Evolutionary conservation across 495 filamentous ascomycete species (phyloP).

Genomic region (Poronia punctata): DNA sequence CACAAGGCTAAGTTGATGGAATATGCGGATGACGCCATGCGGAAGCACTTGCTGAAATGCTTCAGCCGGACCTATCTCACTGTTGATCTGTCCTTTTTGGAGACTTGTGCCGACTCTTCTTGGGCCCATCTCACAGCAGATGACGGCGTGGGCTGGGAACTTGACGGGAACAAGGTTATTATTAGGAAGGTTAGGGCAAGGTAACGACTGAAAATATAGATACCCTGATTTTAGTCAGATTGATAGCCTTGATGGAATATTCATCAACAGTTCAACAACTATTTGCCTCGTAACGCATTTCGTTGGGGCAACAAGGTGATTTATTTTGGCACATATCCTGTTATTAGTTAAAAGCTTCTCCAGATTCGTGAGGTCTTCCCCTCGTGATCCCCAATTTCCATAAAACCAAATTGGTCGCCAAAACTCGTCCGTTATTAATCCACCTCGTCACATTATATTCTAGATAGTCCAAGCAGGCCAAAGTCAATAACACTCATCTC

Average conservation of each 20-base stretch:
- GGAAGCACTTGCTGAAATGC: slow-evolving; percentile 70
- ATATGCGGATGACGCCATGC: slow-evolving; percentile 63
- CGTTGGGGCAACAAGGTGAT: no score
- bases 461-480: no score
- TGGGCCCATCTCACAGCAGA: slow-evolving; percentile 63
- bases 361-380: no score
- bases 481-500: no score
- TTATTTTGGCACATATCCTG: no score
- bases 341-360: no score
- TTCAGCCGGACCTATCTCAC: slow-evolving; percentile 75
- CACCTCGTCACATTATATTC: no score
- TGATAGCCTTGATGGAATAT: neutral
- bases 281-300: no score
- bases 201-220: slow-evolving; percentile 21
- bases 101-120: slow-evolving; percentile 47
- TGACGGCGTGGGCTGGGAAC: slow-evolving; percentile 74
- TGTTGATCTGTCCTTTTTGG: slow-evolving; percentile 58
- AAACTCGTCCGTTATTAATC: no score
- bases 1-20: slow-evolving; percentile 72
- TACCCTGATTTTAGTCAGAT: slow-evolving; percentile 16
- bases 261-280: neutral
- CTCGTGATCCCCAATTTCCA: no score
- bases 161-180: slow-evolving; percentile 59
- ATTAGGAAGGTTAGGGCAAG: slow-evolving; percentile 51
- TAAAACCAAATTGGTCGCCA: no score